These are phyloP conservation scores for Stagonosporopsis vannaccii DNA, from an alignment of 2,329 filamentous ascomycete species.

Conservation along the genomic window DNA sequence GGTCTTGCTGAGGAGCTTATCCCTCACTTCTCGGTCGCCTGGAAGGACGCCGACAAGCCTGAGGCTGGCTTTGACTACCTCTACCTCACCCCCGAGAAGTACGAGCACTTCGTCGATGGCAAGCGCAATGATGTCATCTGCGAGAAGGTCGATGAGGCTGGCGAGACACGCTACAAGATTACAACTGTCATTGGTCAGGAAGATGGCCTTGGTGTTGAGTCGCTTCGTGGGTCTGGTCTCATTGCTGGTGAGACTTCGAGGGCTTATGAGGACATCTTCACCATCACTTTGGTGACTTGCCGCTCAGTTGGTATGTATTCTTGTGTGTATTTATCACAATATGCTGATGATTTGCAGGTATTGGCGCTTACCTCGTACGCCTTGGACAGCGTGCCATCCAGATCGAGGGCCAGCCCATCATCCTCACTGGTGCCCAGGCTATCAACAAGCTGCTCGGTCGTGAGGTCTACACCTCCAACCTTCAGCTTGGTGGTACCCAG, in stretches of 20 bases:
- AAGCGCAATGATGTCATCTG: conserved; percentile 81
- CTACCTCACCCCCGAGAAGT: conserved; percentile 86
- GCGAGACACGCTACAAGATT: conserved; percentile 92
- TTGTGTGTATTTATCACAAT: not conserved
- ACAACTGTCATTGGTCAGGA: conserved; percentile 91
- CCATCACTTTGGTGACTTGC: conserved; percentile 95
- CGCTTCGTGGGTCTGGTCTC: conserved; percentile 93
- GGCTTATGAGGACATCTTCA: conserved; percentile 99
- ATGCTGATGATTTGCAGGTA: conserved; percentile 65
- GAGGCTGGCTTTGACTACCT: conserved; percentile 96
- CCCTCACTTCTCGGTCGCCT: conserved; percentile 95
- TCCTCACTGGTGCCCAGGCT: conserved; percentile 94
- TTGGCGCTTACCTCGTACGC: conserved; percentile 97
- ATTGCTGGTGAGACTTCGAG: conserved; percentile 97
- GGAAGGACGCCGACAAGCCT: conserved; percentile 84
- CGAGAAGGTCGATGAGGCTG: conserved; percentile 83
- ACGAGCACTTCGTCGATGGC: conserved; percentile 84
- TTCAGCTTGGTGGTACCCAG: conserved; percentile 99
- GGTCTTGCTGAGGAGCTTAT: conserved; percentile 97
- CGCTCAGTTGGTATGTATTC: conserved; percentile 82
- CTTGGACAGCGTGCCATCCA: conserved; percentile 98
- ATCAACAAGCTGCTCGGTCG: conserved; percentile 98
- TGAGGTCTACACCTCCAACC: conserved; percentile 98
- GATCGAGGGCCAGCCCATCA: conserved; percentile 98
- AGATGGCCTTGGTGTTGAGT: conserved; percentile 97